phyloP scores from a whole-genome alignment of 2,329 filamentous ascomycete genomes.

The Alternaria arborescens region DNA sequence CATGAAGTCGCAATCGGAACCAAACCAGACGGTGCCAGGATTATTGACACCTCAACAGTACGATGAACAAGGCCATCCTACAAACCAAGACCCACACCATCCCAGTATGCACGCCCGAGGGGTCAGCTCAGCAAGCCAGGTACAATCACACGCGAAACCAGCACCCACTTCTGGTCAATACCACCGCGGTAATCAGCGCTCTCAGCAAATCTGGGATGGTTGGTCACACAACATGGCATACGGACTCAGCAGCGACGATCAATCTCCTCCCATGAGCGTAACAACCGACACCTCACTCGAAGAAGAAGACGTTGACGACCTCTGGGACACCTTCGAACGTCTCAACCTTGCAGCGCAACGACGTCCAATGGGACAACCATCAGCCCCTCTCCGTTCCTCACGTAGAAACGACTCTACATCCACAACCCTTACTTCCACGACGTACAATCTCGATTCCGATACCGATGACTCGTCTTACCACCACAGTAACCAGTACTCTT shows the following conservation, averaged over 20 bases:
- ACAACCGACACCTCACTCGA: conserved; percentile 43
- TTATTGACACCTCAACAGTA: conserved; percentile 48
- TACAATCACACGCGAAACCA: conserved; percentile 38
- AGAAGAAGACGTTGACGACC: conserved; percentile 48
- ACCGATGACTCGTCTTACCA: conserved; percentile 30
- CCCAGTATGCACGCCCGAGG: conserved; percentile 45
- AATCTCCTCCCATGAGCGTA: conserved; percentile 42
- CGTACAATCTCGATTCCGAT: conserved; percentile 8
- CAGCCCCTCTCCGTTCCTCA: conserved; percentile 18
- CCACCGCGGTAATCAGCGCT: conserved; percentile 37
- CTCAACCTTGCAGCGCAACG: conserved; percentile 20
- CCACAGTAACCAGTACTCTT: conserved; percentile 25
- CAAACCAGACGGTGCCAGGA: conserved; percentile 49
- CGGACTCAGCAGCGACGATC: conserved; percentile 41
- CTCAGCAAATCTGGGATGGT: conserved; percentile 44
- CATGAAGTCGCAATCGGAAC: conserved; percentile 53
- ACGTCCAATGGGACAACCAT: conserved; percentile 22
- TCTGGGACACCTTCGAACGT: conserved; percentile 46
- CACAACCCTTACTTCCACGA: conserved; percentile 22
- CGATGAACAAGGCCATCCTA: conserved; percentile 47
- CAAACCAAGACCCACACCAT: conserved; percentile 40
- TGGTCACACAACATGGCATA: conserved; percentile 48
- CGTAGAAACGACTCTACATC: conserved; percentile 28
- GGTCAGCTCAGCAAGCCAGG: conserved; percentile 47
- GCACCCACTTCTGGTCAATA: conserved; percentile 32